phyloP scores from a whole-genome alignment of 768 basidiomycete genomes.

The Calocybe gangraenosa region DNA sequence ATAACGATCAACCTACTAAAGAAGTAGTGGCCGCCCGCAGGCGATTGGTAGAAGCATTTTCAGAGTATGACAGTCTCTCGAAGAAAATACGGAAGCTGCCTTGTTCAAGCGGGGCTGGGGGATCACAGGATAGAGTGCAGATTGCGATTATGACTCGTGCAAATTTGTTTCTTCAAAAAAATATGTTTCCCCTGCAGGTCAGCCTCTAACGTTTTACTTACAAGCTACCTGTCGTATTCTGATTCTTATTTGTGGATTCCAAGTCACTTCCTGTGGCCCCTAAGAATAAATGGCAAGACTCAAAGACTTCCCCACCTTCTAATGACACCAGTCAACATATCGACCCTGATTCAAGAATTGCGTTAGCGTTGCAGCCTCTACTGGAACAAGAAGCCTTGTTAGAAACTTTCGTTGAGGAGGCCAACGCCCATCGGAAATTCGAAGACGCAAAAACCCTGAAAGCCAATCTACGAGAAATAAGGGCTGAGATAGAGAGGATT shows the following conservation, averaged over 20 bases:
- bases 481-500: conserved; percentile 76
- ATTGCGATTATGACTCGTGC: conserved; percentile 74
- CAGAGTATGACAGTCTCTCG: conserved; percentile 83
- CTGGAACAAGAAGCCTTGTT: conserved; percentile 93
- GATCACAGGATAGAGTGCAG: conserved; percentile 83
- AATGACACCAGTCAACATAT: conserved; percentile 26
- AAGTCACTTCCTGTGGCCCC: conserved; percentile 51
- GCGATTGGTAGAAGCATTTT: conserved; percentile 78
- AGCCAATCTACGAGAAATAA: conserved; percentile 75
- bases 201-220: conserved; percentile 8
- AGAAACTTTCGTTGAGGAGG: conserved; percentile 87
- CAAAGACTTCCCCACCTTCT: conserved; percentile 3
- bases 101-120: conserved; percentile 51
- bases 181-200: conserved; percentile 87
- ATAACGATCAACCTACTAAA: conserved; percentile 51
- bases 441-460: conserved; percentile 90
- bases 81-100: conserved; percentile 81
- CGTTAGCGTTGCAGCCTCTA: conserved; percentile 75
- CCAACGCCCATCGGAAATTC: conserved; percentile 86
- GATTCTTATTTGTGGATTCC: not conserved
- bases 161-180: conserved; percentile 77
- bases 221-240: not conserved
- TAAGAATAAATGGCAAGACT: conserved; percentile 18
- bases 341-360: conserved; percentile 67
- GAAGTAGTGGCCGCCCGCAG: conserved; percentile 74